phyloP scores from a whole-genome alignment of 257 asterid genomes.

The Asclepias syriaca region DNA sequence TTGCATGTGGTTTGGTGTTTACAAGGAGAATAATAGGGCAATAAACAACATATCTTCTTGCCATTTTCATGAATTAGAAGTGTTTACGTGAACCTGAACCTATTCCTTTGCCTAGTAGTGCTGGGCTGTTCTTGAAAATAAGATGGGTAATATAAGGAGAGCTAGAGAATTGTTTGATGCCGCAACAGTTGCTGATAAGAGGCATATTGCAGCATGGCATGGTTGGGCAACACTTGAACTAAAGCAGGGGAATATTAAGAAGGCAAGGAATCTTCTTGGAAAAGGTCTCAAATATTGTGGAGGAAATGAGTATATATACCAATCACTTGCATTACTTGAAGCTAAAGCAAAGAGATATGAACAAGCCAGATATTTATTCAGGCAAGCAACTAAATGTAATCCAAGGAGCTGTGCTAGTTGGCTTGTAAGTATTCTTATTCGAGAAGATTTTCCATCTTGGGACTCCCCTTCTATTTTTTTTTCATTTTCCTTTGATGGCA shows the following conservation, averaged over 20 bases:
- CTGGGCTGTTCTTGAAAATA: constrained; percentile 93
- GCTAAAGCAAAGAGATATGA: constrained; percentile 72
- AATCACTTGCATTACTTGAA: constrained; percentile 90
- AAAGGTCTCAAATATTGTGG: constrained; percentile 83
- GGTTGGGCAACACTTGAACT: constrained; percentile 97
- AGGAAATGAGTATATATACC: constrained; percentile 88
- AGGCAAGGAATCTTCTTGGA: constrained; percentile 89
- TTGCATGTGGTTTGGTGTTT: neutral
- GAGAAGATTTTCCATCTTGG: neutral
- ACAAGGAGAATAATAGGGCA: constrained; percentile 7
- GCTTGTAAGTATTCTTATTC: constrained; percentile 62
- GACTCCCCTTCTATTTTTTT: neutral
- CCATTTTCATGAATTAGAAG: constrained; percentile 10
- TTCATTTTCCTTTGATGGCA: neutral
- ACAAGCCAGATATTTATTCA: constrained; percentile 81
- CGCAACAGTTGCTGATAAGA: constrained; percentile 89
- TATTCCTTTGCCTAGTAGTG: constrained; percentile 64
- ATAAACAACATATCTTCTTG: constrained; percentile 6
- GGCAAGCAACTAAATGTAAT: constrained; percentile 85
- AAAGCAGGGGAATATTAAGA: constrained; percentile 72
- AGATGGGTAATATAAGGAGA: constrained; percentile 73
- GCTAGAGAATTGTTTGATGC: constrained; percentile 93
- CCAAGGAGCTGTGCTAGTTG: constrained; percentile 96
- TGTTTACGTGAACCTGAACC: constrained; percentile 10
- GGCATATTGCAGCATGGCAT: constrained; percentile 95